Base-by-base conservation (phyloP, 1,284 basidiomycete genomes). In the Violaceomyces palustris region DNA sequence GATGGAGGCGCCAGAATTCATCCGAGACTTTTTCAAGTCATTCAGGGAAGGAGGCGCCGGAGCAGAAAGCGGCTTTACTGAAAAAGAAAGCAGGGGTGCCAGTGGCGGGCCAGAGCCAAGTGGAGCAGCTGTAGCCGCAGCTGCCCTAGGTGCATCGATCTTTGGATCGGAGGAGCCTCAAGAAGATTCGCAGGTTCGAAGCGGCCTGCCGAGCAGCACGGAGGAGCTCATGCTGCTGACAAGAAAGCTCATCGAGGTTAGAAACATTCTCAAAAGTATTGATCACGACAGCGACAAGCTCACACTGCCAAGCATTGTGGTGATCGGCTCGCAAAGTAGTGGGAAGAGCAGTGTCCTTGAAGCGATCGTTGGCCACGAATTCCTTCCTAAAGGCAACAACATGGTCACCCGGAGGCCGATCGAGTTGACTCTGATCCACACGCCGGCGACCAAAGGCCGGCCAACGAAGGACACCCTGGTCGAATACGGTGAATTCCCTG, bases 361-460 rank as follows among this genome's bases (percentile, higher is more conserved):
- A 74, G 87, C 94, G 2, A 89, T 99, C 58, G 94, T 99, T 18
- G 94, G 93, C 0, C 90, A 96, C 58, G 91, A 98, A 74, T 98
- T 99, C 75, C 77, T 99, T 30, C 94, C 93, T 28, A 98, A 98
- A 77, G 93, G 93, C 46, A 87, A 92, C 75, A 98, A 98, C 75
- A 99, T 99, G 94, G 94, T 98, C 34, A 99, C 93, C 1, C 87
- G 93, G 2, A 84, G 93, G 36, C 94, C 93, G 1, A 94, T 99
- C 66, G 93, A 99, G 73, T 82, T 98, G 45, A 98, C 93, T 0
- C 84, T 99, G 38, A 85, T 98, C 49, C 88, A 98, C 72, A 94
- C 88, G 0, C 47, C 51, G 14, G 31, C 44, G 7, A 39, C 23
- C 14, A 41, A 49, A 3, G 58, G 56, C n/a, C 45, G 46, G 1